Evolutionary conservation across 768 basidiomycete genomes (phyloP).

Genomic region (Fistulinella prunicolor): DNA sequence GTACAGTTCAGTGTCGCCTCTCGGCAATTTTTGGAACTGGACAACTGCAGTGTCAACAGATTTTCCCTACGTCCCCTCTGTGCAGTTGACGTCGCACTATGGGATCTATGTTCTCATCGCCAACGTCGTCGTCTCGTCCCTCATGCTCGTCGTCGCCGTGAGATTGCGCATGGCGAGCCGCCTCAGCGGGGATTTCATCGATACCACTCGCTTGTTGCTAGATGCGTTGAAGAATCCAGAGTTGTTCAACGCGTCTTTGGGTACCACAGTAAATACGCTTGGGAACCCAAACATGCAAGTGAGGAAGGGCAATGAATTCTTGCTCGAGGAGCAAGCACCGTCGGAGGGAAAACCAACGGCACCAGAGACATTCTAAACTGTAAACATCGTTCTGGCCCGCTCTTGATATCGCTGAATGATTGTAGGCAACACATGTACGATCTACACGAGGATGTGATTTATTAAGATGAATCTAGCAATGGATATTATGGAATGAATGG

Average conservation of each 20-base stretch:
- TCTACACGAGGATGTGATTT: conserved; percentile 22
- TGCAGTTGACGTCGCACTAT: neutral
- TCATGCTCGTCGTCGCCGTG: neutral
- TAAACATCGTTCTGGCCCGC: too few species aligned
- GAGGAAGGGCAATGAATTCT: too few species aligned
- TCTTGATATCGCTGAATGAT: too few species aligned
- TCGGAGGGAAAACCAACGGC: too few species aligned
- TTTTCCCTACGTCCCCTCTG: too few species aligned
- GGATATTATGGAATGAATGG: conserved; percentile 26
- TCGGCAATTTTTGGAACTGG: too few species aligned
- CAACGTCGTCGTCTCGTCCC: conserved; percentile 1
- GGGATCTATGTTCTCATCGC: conserved; percentile 2
- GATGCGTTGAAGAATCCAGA: conserved; percentile 1
- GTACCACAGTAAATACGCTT: neutral
- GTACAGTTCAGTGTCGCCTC: neutral
- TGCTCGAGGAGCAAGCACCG: too few species aligned
- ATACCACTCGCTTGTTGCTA: conserved; percentile 3
- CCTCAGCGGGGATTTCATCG: too few species aligned
- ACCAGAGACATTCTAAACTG: too few species aligned
- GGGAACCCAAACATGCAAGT: too few species aligned
- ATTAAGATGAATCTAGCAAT: conserved; percentile 31
- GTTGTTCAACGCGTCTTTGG: conserved; percentile 5
- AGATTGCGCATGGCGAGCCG: neutral
- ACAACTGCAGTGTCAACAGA: too few species aligned
- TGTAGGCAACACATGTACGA: neutral